Conservation (phyloP, 495 filamentous ascomycete genomes). For the Ascobolus immersus region DNA sequence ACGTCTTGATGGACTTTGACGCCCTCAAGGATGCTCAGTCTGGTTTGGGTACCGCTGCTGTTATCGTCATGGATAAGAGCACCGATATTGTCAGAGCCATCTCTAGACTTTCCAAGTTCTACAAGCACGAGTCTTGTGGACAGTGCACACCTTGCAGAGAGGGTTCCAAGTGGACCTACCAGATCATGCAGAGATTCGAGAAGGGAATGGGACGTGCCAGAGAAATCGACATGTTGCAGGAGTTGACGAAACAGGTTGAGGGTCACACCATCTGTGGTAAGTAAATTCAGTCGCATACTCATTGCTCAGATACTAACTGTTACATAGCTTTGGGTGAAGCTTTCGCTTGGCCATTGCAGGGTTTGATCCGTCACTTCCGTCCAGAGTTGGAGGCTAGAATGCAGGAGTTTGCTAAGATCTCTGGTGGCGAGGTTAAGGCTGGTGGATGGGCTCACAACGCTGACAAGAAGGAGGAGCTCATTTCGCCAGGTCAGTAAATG, state of each 20-base stretch:
- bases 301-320: conserved; percentile 12
- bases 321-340: conserved; percentile 91
- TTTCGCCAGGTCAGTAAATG: conserved; percentile 70
- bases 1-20: conserved; percentile 98
- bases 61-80: conserved; percentile 97
- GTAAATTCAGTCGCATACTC: conserved; percentile 3
- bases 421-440: conserved; percentile 45
- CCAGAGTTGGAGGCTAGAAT: conserved; percentile 83
- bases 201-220: conserved; percentile 61
- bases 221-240: conserved; percentile 98
- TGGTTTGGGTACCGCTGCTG: conserved; percentile 89
- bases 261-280: conserved; percentile 97
- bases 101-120: conserved; percentile 77
- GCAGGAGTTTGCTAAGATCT: conserved; percentile 40
- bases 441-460: conserved; percentile 72
- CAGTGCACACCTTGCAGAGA: conserved; percentile 86
- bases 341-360: conserved; percentile 95
- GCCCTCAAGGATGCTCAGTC: conserved; percentile 91
- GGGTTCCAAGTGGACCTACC: conserved; percentile 90
- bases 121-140: conserved; percentile 86
- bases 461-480: conserved; percentile 48
- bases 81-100: conserved; percentile 87
- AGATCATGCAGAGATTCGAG: conserved; percentile 94
- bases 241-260: conserved; percentile 96
- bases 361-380: conserved; percentile 89